Conservation (phyloP, 163 green algal species). For the Trebouxia gelatinosa region DNA sequence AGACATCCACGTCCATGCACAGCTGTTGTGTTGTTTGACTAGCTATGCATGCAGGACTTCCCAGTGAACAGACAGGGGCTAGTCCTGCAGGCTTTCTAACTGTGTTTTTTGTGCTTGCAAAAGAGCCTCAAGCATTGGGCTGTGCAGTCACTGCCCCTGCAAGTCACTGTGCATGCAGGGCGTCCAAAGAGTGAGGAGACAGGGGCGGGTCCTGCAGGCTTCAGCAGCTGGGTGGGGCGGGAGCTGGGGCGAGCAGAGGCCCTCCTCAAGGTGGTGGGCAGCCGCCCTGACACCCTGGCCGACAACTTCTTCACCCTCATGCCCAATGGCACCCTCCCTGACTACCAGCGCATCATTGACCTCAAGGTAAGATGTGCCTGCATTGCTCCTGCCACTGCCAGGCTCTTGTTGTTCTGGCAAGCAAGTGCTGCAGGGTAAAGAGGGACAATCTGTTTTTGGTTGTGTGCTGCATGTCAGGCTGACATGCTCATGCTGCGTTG, state of each 20-base stretch:
- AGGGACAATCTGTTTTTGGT: too few species aligned
- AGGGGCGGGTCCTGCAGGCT: constrained; percentile 41
- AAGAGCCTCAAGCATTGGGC: too few species aligned
- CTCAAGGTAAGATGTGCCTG: constrained; percentile 63
- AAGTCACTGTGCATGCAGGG: constrained; percentile 16
- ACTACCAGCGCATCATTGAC: constrained; percentile 81
- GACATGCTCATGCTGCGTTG: too few species aligned
- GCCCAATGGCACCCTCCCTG: constrained; percentile 48
- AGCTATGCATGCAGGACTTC: too few species aligned
- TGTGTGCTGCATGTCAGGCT: too few species aligned
- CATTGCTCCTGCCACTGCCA: neutral
- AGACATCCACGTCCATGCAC: too few species aligned
- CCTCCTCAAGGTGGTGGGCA: constrained; percentile 60
- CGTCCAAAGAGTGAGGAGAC: neutral
- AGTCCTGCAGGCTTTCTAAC: too few species aligned
- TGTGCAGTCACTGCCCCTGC: too few species aligned
- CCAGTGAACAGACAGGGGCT: too few species aligned
- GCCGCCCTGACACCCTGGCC: constrained; percentile 73
- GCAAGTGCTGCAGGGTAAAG: neutral
- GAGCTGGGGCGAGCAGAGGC: constrained; percentile 74
- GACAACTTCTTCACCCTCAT: constrained; percentile 86
- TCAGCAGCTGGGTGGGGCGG: constrained; percentile 62
- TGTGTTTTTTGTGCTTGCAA: too few species aligned
- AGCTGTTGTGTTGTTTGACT: too few species aligned
- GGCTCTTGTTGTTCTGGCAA: neutral